A percentile compares a stretch with the other conserved stretches of the same genome.
These are phyloP conservation scores for Peribolospora baueri DNA, from an alignment of 768 basidiomycete genomes.

Conservation along the genomic window DNA sequence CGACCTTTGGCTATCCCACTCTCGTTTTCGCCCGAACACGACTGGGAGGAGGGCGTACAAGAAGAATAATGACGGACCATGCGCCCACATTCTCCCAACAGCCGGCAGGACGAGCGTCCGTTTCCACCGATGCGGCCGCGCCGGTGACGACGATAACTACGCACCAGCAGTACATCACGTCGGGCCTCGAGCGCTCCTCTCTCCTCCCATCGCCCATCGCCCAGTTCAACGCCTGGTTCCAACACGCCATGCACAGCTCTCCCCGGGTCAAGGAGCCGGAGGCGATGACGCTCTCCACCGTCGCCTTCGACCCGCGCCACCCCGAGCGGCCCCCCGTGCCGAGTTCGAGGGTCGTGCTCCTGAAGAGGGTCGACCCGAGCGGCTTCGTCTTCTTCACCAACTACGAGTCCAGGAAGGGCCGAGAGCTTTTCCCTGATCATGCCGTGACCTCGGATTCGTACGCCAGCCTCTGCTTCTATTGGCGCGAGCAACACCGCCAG, in stretches of 20 bases:
- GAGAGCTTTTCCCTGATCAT: constrained; percentile 31
- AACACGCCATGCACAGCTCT: constrained; percentile 25
- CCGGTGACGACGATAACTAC: no score
- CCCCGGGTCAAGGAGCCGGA: constrained; percentile 56
- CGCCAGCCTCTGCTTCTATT: constrained; percentile 70
- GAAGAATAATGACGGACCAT: no score
- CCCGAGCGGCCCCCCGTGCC: constrained; percentile 27
- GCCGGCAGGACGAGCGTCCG: no score
- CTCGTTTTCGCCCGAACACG: no score
- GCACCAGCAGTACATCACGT: no score
- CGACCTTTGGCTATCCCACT: no score
- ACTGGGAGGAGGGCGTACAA: no score
- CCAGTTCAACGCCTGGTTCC: constrained; percentile 76
- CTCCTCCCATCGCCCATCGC: constrained; percentile 43
- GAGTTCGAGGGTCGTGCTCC: constrained; percentile 65
- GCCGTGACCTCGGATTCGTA: constrained; percentile 14
- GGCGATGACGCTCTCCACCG: constrained; percentile 55
- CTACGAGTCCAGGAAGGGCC: constrained; percentile 76
- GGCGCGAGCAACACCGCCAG: constrained; percentile 56
- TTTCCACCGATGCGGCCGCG: no score
- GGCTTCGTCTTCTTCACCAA: constrained; percentile 97
- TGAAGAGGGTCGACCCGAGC: constrained; percentile 63
- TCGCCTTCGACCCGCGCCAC: constrained; percentile 23
- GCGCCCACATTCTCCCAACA: no score
- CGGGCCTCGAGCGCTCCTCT: not conserved